Evolutionary conservation across 495 filamentous ascomycete genomes (phyloP).

Genomic region (Astrothelium subdiscretum): DNA sequence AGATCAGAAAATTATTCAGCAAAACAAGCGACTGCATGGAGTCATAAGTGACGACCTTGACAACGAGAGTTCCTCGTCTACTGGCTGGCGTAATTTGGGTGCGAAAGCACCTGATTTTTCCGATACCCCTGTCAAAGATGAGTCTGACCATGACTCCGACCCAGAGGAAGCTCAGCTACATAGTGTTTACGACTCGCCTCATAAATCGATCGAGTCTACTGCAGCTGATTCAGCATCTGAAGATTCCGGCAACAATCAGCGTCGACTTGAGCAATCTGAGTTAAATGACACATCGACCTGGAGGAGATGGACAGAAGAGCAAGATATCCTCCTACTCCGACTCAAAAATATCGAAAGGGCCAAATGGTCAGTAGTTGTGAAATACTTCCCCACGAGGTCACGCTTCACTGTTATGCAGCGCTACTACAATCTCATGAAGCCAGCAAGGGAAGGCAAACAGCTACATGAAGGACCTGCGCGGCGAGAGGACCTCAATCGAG

Average conservation of each 20-base stretch:
- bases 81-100: background rate
- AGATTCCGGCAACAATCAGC: background rate
- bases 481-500: background rate
- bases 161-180: background rate
- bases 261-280: background rate
- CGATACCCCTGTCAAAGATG: background rate
- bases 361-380: constrained; percentile 11
- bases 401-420: background rate
- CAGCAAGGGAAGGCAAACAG: background rate
- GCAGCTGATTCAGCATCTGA: background rate
- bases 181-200: background rate
- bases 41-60: background rate
- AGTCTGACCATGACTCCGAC: background rate
- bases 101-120: background rate
- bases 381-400: constrained; percentile 9
- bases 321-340: constrained; percentile 15
- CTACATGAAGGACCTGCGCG: background rate
- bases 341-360: constrained; percentile 14
- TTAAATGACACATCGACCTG: background rate
- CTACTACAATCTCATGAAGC: background rate
- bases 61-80: background rate
- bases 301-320: constrained; percentile 9
- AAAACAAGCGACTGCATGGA: background rate
- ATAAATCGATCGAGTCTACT: background rate
- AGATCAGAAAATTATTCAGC: background rate